Evolutionary conservation across 345 rosid genomes (phyloP).

Genomic region (Mangifera indica): DNA sequence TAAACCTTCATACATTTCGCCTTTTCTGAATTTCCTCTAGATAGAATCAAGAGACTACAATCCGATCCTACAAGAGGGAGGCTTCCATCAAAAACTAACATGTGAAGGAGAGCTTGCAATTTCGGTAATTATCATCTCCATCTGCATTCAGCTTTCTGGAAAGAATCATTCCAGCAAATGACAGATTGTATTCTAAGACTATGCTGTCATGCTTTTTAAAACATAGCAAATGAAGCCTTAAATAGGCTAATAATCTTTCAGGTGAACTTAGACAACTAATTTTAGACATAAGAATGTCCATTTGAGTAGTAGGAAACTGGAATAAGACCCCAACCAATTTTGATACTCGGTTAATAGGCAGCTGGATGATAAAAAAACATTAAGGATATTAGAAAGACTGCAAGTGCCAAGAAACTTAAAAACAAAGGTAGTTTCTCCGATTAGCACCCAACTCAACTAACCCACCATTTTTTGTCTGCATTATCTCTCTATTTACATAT

Average conservation of each 20-base stretch:
- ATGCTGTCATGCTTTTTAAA: no score
- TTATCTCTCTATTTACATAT: background rate
- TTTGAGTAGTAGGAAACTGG: background rate
- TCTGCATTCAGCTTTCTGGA: conserved; percentile 10
- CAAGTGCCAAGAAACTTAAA: conserved; percentile 67
- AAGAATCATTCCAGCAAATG: conserved; percentile 3
- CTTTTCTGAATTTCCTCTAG: conserved; percentile 37
- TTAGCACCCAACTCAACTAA: no score
- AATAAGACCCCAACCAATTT: background rate
- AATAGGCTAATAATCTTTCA: background rate
- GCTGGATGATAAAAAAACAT: conserved; percentile 60
- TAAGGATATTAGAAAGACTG: conserved; percentile 78
- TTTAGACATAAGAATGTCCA: conserved; percentile 4
- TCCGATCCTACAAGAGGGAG: conserved; percentile 73
- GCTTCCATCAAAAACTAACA: conserved; percentile 75
- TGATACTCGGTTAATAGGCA: conserved; percentile 31
- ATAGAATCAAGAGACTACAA: conserved; percentile 67
- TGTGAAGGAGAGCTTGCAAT: conserved; percentile 71
- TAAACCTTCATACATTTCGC: background rate
- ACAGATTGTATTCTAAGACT: background rate
- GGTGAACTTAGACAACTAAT: conserved; percentile 7
- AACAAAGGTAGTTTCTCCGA: conserved; percentile 52
- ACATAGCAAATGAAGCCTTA: background rate
- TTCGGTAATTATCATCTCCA: conserved; percentile 48
- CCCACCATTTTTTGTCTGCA: background rate